Evolutionary conservation across 2,329 filamentous ascomycete genomes (phyloP), one percentile per base, ranked within the genome.

Genomic region (Cytospora piceae): DNA sequence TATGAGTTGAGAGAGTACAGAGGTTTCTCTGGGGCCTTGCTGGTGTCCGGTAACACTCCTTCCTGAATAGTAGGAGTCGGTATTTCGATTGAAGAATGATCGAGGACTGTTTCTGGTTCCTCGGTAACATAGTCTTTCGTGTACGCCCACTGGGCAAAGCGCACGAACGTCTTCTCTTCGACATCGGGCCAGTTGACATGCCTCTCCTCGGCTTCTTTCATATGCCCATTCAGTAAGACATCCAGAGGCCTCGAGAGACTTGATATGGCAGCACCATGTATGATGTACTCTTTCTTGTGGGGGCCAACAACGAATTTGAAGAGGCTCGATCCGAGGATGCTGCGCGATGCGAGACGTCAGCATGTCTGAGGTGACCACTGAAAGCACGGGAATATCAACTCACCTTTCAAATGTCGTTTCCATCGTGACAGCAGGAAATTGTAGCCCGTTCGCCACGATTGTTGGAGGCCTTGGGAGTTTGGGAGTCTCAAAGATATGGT

Each of bases 131-230:
- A 70, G 11, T 34, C 49, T 11, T 51, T 17, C 0, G 62, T 62
- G 55, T 70, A 70, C 15, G 68, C 68, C 68, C 66, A 70, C 31
- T 67, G 53, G 4, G 34, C 31, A 24, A 69, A 68, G 1, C 62
- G 66, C 14, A 68, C 54, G 24, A 70, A 69, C 0, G 64, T 67
- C 6, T 65, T 32, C 29, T 68, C 64, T 4, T 70, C 69, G 14
- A 69, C 22, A 31, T 70, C 68, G 3, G 67, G 63, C 68, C 69
- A 70, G 3, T 62, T 12, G 3, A 70, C 58, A 24, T 58, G n/a
- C 14, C 49, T 39, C 31, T 67, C 62, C 17, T 52, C n/a, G 8
- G 69, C 59, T 58, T 70, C 69, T 49, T 53, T 49, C 58, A 67
- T 58, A 0, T 58, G 22, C 0, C 69, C 69, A 3, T 66, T 63